Base-by-base conservation (phyloP, 179 eudicot genomes). In the Corrigiola litoralis region DNA sequence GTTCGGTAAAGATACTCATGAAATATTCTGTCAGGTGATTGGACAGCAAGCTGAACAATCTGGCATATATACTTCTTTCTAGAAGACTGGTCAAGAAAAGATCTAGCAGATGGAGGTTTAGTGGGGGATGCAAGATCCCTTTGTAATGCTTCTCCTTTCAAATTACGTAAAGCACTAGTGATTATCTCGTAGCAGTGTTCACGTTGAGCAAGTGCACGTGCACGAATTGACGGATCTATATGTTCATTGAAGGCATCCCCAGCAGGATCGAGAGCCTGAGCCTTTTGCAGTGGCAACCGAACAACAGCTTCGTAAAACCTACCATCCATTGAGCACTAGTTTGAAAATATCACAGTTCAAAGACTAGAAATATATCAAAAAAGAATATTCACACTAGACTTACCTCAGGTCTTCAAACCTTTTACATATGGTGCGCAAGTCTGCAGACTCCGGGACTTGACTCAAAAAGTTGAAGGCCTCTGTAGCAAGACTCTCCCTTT, bases 251-350 rank as follows among this genome's bases (percentile, higher is more conserved):
- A 71, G 66, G 99, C 99, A 79, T 90, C 85, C 33, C 97, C 95
- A 58, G 95, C 82, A n/a, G 99, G 97, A 63, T 94, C 99, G 69
- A 90, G 82, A 47, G 85, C 79, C 73, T 94, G 96, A 55, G 97
- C 97, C 84, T 90, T 94, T 72, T 94, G 97, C 80, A 90, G 65
- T 56, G 99, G 95, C 66, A 94, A 81, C 14, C 82, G 89, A 42
- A 94, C 96, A 53, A 94, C 99, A 66, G 97, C 99, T 85, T 94
- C 99, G 78, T 88, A 94, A 62, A 94, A 94, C 81, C 99, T 94
- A 84, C 71, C 72, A 74, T 58, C 25, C 57, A 42, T 46, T 57
- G 32, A 12, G 29, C 41, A 9, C 41, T 20, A 48, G 17, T 40
- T 63, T 41, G 36, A 10, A 36, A 21, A 25, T 54, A 32, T 45